Conservation (phyloP, 306 rosid species). For the Prunus armeniaca region DNA sequence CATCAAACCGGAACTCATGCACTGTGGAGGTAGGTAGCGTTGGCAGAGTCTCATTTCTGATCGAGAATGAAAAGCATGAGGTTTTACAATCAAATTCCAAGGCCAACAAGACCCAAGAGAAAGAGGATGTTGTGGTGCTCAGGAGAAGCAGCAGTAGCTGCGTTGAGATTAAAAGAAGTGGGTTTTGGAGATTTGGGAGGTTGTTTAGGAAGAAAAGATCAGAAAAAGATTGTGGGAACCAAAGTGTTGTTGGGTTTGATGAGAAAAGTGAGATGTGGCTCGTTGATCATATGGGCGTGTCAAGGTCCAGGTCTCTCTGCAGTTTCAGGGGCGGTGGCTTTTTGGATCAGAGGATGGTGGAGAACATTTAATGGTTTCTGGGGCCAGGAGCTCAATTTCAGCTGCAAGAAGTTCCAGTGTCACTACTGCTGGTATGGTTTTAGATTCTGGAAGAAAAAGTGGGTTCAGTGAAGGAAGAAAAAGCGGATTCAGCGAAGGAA, state of each 20-base stretch:
- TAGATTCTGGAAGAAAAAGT: slow-evolving; percentile 87
- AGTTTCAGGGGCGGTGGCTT: slow-evolving; percentile 74
- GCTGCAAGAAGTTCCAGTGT: slow-evolving; percentile 94
- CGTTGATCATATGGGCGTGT: slow-evolving; percentile 64
- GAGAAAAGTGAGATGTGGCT: slow-evolving; percentile 66
- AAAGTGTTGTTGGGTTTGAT: slow-evolving; percentile 68
- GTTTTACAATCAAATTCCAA: slow-evolving; percentile 27
- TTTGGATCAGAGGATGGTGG: slow-evolving; percentile 89
- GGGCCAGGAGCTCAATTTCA: slow-evolving; percentile 88
- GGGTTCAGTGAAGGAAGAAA: slow-evolving; percentile 77
- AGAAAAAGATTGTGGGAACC: slow-evolving; percentile 57
- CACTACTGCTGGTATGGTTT: slow-evolving; percentile 63
- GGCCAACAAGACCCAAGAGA: slow-evolving; percentile 31
- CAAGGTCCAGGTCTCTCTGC: slow-evolving; percentile 87
- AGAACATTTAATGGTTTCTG: slow-evolving; percentile 56
- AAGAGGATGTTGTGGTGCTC: slow-evolving; percentile 49
- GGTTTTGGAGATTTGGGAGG: slow-evolving; percentile 74
- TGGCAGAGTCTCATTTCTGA: slow-evolving; percentile 83
- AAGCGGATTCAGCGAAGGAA: slow-evolving; percentile 44
- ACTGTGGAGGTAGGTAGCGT: slow-evolving; percentile 86
- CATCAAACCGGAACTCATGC: slow-evolving; percentile 80
- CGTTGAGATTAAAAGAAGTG: slow-evolving; percentile 60
- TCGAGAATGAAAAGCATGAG: slow-evolving; percentile 74
- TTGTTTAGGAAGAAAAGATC: slow-evolving; percentile 65
- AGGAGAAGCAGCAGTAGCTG: slow-evolving; percentile 77